Evolutionary conservation across 1,284 basidiomycete species (phyloP).

Genomic region (Sanghuangporus baumii): DNA sequence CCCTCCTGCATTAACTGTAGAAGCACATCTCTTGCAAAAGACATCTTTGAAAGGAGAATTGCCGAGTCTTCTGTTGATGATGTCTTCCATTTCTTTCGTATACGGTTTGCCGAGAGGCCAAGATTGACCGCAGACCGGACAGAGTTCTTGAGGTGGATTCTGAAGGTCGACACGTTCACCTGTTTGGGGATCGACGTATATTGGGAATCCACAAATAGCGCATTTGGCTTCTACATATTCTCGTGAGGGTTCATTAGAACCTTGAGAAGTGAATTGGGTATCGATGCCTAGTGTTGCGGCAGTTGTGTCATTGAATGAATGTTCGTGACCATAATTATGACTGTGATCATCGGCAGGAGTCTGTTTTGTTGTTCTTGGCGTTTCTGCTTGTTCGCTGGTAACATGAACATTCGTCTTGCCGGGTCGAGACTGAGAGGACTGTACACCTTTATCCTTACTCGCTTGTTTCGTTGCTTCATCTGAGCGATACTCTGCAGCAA

Average conservation of each 20-base stretch:
- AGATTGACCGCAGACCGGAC: not conserved
- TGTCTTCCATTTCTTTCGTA: not conserved
- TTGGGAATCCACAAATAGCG: not conserved
- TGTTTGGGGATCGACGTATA: not conserved
- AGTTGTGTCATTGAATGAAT: not conserved
- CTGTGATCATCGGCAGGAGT: no score
- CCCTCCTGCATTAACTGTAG: not conserved
- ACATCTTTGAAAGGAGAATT: not conserved
- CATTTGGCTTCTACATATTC: not conserved
- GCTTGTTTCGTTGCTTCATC: no score
- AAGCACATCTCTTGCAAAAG: not conserved
- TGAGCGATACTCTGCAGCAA: no score
- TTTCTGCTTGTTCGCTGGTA: no score
- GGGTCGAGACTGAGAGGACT: no score
- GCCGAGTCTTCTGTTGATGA: not conserved
- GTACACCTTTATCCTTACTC: no score
- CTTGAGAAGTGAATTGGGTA: not conserved
- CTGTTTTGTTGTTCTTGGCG: no score
- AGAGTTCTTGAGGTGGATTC: not conserved
- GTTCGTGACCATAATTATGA: no score
- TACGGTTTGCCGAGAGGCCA: not conserved
- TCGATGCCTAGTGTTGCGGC: not conserved
- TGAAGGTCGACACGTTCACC: not conserved
- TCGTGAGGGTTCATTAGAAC: not conserved
- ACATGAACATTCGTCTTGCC: no score